These are phyloP conservation scores for Torrubiella hemipterigena DNA, from an alignment of 2,329 filamentous ascomycete species.

Conservation along the genomic window DNA sequence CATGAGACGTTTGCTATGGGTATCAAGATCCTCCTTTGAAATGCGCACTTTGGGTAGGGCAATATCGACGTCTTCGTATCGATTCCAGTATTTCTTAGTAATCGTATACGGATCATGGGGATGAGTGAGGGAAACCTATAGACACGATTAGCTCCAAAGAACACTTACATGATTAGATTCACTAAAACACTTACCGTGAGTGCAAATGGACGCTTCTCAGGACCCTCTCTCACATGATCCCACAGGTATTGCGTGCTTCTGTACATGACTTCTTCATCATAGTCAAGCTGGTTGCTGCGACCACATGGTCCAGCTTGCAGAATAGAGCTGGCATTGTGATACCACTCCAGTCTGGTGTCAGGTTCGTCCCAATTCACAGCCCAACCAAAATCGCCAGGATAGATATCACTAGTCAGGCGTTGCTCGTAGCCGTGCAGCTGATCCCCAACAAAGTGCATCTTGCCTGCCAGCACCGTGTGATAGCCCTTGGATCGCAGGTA, in stretches of 20 bases:
- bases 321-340: conserved; percentile 91
- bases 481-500: conserved; percentile 79
- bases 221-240: conserved; percentile 75
- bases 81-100: conserved; percentile 84
- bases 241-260: conserved; percentile 82
- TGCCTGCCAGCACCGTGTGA: conserved; percentile 81
- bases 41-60: conserved; percentile 68
- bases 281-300: conserved; percentile 89
- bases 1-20: conserved; percentile 76
- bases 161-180: not conserved
- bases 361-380: conserved; percentile 92
- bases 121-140: conserved; percentile 72
- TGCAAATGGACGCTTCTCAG: conserved; percentile 64
- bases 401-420: conserved; percentile 87
- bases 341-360: conserved; percentile 79
- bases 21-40: conserved; percentile 68
- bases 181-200: conserved; percentile 45
- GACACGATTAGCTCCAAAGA: not conserved
- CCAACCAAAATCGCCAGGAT: conserved; percentile 91
- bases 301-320: conserved; percentile 81
- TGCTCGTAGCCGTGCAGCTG: conserved; percentile 92
- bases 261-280: conserved; percentile 93
- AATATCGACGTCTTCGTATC: conserved; percentile 83
- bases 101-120: conserved; percentile 94
- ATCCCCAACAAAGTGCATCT: conserved; percentile 96